Percentiles rank a stretch among this genome's conserved stretches.
phyloP scores from a whole-genome alignment of 345 rosid species.

The Excoecaria cochinchinensis region DNA sequence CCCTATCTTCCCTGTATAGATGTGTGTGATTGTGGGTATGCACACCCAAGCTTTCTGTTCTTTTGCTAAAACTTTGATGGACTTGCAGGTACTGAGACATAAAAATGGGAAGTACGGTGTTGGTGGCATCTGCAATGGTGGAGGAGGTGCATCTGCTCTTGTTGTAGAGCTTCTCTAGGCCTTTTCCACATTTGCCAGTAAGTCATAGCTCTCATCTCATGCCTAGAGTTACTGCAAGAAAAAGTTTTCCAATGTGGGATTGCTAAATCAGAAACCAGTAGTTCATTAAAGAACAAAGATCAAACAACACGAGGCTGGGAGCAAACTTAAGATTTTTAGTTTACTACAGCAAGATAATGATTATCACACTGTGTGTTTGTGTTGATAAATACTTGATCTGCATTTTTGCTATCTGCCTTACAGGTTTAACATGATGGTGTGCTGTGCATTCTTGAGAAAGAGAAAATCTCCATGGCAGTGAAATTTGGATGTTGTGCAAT shows the following conservation, averaged over 20 bases:
- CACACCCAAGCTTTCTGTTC: background rate
- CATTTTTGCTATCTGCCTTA: background rate
- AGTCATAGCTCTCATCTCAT: background rate
- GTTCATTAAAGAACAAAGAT: background rate
- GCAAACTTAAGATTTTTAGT: background rate
- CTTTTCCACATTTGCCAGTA: constrained; percentile 20
- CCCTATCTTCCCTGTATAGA: background rate
- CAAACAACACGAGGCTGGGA: background rate
- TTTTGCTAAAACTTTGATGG: background rate
- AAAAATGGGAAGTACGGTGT: constrained; percentile 79
- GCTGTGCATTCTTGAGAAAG: background rate
- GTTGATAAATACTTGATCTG: background rate
- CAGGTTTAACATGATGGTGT: constrained; percentile 3
- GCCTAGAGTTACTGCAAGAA: background rate
- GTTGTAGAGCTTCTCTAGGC: constrained; percentile 83
- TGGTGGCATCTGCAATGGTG: constrained; percentile 95
- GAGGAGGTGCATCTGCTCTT: constrained; percentile 94
- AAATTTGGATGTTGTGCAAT: constrained; percentile 12
- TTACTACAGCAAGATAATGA: background rate
- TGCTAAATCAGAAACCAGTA: background rate
- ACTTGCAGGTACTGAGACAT: constrained; percentile 65
- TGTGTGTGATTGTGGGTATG: background rate
- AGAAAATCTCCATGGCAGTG: background rate
- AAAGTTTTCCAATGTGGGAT: background rate
- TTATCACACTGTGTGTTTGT: background rate